These are phyloP conservation scores for Lasiosphaeris hirsuta DNA, from an alignment of 495 filamentous ascomycete species.

Conservation along the genomic window DNA sequence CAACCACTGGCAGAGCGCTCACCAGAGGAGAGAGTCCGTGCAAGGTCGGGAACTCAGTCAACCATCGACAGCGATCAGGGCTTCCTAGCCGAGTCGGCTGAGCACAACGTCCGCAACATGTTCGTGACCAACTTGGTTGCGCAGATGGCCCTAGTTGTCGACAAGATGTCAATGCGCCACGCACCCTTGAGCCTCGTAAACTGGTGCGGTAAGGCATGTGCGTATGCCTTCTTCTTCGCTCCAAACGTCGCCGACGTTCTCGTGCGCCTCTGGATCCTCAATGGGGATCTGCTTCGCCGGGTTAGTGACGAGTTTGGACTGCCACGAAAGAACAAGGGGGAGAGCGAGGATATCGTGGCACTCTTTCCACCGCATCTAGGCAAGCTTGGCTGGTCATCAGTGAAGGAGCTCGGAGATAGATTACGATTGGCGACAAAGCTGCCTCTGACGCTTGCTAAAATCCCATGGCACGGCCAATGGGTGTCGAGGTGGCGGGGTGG, in stretches of 20 bases:
- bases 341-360: conserved; percentile 58
- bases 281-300: conserved; percentile 62
- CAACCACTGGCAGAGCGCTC: conserved; percentile 53
- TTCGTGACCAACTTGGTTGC: conserved; percentile 82
- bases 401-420: conserved; percentile 57
- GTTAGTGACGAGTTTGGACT: conserved; percentile 63
- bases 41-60: conserved; percentile 37
- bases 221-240: conserved; percentile 96
- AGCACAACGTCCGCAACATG: conserved; percentile 90
- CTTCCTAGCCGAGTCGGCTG: conserved; percentile 82
- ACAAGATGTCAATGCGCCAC: conserved; percentile 84
- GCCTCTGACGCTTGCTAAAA: conserved; percentile 66
- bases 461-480: conserved; percentile 87
- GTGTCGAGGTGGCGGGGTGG: conserved; percentile 79
- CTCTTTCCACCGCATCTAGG: conserved; percentile 73
- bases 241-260: conserved; percentile 85
- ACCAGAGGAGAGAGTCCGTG: conserved; percentile 36
- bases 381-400: conserved; percentile 67
- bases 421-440: conserved; percentile 65
- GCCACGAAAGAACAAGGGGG: conserved; percentile 42
- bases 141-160: conserved; percentile 85
- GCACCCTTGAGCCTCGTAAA: conserved; percentile 89
- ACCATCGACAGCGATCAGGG: conserved; percentile 63
- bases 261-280: conserved; percentile 76
- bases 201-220: conserved; percentile 90